Evolutionary conservation across 495 filamentous ascomycete species (phyloP).

Genomic region (Podospora fimiseda): DNA sequence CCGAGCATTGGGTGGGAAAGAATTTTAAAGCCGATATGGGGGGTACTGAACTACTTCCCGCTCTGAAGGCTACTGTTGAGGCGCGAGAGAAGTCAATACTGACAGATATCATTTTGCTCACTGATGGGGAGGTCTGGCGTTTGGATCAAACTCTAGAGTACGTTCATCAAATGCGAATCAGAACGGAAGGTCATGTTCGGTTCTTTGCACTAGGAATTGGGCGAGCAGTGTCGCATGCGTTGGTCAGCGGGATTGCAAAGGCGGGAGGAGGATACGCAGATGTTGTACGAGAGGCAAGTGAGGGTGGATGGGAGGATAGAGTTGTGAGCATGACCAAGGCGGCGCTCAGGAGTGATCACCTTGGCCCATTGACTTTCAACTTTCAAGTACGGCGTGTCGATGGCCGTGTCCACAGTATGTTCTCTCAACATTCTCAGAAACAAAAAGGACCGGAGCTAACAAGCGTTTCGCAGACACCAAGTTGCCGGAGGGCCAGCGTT

Average conservation of each 20-base stretch:
- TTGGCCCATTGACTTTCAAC: conserved; percentile 10
- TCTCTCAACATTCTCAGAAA: too few relatives aligned
- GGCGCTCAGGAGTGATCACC: conserved; percentile 10
- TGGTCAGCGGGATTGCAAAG: conserved; percentile 17
- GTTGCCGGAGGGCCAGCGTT: conserved; percentile 1
- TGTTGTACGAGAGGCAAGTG: conserved; percentile 5
- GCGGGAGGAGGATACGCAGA: conserved; percentile 14
- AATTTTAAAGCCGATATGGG: conserved; percentile 8
- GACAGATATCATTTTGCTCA: conserved; percentile 14
- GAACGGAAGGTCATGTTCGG: conserved; percentile 11
- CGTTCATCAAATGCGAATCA: conserved; percentile 1
- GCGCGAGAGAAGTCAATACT: conserved; percentile 1
- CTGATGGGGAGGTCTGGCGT: conserved; percentile 14
- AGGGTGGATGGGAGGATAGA: conserved; percentile 15
- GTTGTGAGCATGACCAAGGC: conserved; percentile 16
- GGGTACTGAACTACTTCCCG: conserved; percentile 14
- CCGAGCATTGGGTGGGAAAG: not conserved
- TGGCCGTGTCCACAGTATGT: conserved; percentile 1
- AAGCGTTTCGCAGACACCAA: not conserved
- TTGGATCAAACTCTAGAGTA: conserved; percentile 9
- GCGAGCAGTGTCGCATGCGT: conserved; percentile 10
- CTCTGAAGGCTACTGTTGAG: conserved; percentile 6
- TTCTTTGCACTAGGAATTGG: conserved; percentile 18
- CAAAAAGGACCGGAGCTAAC: not conserved
- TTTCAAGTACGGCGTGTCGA: not conserved